A percentile compares a stretch with the other conserved stretches of the same genome.
Conservation (phyloP, 345 rosid species). For the Salix purpurea region DNA sequence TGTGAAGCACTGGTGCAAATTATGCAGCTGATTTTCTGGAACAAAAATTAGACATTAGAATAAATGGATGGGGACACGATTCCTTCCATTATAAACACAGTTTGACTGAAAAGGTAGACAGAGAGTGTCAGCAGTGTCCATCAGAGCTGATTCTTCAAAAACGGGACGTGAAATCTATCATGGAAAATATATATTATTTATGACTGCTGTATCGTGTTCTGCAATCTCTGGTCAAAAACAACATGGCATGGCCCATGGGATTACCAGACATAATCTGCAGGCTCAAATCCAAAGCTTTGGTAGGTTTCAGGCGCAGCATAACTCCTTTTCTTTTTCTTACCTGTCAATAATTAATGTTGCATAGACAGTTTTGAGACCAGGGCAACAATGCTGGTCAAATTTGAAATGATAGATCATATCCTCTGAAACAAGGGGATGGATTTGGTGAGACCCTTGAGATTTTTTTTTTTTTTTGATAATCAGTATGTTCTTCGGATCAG, state of each 20-base stretch:
- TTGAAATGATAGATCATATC: not conserved
- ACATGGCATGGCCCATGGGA: not conserved
- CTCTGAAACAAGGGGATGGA: not conserved
- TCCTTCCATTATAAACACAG: conserved; percentile 9
- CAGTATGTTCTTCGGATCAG: too few relatives aligned
- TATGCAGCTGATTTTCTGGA: conserved; percentile 18
- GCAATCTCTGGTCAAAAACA: conserved; percentile 4
- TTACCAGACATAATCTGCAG: not conserved
- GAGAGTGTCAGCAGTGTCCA: conserved; percentile 15
- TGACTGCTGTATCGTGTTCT: not conserved
- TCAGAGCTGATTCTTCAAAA: not conserved
- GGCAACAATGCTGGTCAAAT: not conserved
- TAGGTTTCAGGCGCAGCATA: not conserved
- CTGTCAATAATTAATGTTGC: not conserved
- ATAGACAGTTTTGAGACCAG: not conserved
- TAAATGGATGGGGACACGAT: conserved; percentile 19
- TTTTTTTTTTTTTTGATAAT: too few relatives aligned
- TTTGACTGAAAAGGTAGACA: conserved; percentile 19
- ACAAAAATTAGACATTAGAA: conserved; percentile 11
- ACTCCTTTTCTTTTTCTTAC: too few relatives aligned
- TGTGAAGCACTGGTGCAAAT: conserved; percentile 12
- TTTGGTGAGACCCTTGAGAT: not conserved
- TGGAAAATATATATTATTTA: not conserved
- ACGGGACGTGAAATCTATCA: not conserved
- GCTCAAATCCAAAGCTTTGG: conserved; percentile 3